Percentiles rank a stretch among this genome's conserved stretches.
phyloP scores from a whole-genome alignment of 1,139 yeast genomes.

The Saccharomyces pastorianus region DNA sequence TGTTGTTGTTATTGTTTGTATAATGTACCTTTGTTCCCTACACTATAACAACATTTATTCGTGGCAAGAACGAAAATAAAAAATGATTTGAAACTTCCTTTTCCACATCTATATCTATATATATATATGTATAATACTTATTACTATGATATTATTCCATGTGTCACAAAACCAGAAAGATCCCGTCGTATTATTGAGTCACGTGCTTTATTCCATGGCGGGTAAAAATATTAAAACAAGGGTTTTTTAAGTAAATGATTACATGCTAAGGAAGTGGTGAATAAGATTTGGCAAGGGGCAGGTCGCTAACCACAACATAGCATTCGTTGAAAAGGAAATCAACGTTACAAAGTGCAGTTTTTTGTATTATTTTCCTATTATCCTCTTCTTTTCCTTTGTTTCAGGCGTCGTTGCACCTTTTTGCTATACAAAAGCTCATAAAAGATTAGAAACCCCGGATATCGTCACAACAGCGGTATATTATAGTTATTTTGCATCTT shows the following conservation, averaged over 20 bases:
- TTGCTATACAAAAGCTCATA: neutral
- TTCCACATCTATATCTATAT: neutral
- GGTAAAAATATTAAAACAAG: neutral
- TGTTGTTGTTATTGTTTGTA: neutral
- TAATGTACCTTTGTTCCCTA: too few relatives aligned
- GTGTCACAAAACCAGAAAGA: neutral
- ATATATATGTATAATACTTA: neutral
- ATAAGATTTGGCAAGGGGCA: neutral
- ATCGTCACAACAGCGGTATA: neutral
- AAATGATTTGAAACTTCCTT: neutral
- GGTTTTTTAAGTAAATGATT: neutral
- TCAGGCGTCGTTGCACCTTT: neutral
- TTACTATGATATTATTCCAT: neutral
- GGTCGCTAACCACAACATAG: neutral
- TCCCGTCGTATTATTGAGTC: neutral
- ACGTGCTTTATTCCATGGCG: neutral
- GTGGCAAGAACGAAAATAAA: neutral
- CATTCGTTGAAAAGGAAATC: neutral
- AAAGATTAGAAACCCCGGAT: neutral
- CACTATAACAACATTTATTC: neutral
- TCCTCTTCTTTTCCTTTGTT: neutral
- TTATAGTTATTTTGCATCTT: neutral
- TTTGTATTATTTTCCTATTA: neutral
- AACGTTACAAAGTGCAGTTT: neutral
- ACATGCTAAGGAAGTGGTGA: neutral